These are phyloP conservation scores for Cadophora malorum DNA, from an alignment of 2,329 filamentous ascomycete species.

Conservation along the genomic window DNA sequence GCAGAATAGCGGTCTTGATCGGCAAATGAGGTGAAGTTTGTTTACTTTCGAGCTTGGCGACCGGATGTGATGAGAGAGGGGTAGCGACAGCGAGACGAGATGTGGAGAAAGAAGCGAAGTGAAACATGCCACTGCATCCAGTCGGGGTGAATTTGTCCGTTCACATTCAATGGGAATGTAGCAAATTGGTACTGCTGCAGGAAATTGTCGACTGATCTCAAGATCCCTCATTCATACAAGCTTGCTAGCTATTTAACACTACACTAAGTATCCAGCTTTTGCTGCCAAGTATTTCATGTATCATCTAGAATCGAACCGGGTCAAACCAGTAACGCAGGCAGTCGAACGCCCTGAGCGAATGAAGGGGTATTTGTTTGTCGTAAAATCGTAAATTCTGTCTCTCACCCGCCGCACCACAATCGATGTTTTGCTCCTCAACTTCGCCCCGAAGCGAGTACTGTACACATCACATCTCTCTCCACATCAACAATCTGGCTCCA, in stretches of 20 bases:
- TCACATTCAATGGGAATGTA: neutral
- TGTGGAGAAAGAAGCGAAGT: no score
- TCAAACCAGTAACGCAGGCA: neutral
- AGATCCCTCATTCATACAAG: neutral
- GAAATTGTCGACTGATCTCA: neutral
- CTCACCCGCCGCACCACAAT: neutral
- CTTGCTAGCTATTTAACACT: neutral
- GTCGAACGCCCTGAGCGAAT: conserved; percentile 32
- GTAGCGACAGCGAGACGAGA: no score
- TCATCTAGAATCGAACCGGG: neutral
- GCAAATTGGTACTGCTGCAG: neutral
- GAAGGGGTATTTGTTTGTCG: conserved; percentile 30
- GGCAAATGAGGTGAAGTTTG: no score
- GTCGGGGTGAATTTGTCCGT: neutral
- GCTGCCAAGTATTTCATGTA: neutral
- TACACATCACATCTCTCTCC: conserved; percentile 3
- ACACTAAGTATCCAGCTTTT: neutral
- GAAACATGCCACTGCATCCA: no score
- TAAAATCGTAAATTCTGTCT: conserved; percentile 19
- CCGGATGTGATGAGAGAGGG: no score
- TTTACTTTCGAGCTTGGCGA: no score
- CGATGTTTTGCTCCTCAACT: neutral
- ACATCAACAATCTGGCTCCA: neutral
- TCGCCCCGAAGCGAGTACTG: conserved; percentile 12
- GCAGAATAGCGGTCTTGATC: no score